Evolutionary conservation across 2,329 filamentous ascomycete genomes (phyloP).

Genomic region (Colletotrichum sp.): DNA sequence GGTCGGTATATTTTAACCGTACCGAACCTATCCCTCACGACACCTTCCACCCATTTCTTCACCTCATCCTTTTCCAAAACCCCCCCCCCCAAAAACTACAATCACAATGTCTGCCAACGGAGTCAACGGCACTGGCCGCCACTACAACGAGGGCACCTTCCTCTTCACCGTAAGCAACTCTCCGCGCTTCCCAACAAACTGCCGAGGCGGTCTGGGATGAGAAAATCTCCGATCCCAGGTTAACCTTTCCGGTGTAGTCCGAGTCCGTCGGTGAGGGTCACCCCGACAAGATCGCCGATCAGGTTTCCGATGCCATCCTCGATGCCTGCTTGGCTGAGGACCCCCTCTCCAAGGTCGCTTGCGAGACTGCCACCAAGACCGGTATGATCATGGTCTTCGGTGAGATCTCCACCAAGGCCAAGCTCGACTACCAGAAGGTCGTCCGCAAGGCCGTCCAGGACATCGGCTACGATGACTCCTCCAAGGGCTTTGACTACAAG

Average conservation of each 20-base stretch:
- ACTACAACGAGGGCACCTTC: conserved; percentile 73
- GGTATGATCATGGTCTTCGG: conserved; percentile 99
- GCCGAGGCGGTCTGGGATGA: neutral
- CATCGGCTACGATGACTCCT: conserved; percentile 96
- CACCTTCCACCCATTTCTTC: conserved; percentile 31
- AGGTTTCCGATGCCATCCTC: conserved; percentile 98
- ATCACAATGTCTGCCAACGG: conserved; percentile 66
- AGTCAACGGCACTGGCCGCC: conserved; percentile 45
- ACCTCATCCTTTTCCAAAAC: conserved; percentile 16
- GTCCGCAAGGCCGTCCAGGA: conserved; percentile 96
- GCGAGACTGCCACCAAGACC: conserved; percentile 99
- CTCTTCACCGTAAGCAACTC: conserved; percentile 73
- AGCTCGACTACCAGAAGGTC: conserved; percentile 96
- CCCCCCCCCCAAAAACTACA: conserved; percentile 24
- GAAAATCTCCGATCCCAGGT: neutral
- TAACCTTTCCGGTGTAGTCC: conserved; percentile 57
- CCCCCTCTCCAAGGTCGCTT: conserved; percentile 97
- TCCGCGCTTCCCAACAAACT: neutral
- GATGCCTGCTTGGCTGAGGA: conserved; percentile 96
- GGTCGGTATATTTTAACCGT: conserved; percentile 17
- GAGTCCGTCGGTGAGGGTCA: conserved; percentile 91
- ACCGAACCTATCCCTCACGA: conserved; percentile 28
- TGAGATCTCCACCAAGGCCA: conserved; percentile 97
- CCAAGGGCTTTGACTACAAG: conserved; percentile 99
- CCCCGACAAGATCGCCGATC: conserved; percentile 97